Evolutionary conservation across 1,284 basidiomycete genomes (phyloP).

Genomic region (Ustilago nuda): DNA sequence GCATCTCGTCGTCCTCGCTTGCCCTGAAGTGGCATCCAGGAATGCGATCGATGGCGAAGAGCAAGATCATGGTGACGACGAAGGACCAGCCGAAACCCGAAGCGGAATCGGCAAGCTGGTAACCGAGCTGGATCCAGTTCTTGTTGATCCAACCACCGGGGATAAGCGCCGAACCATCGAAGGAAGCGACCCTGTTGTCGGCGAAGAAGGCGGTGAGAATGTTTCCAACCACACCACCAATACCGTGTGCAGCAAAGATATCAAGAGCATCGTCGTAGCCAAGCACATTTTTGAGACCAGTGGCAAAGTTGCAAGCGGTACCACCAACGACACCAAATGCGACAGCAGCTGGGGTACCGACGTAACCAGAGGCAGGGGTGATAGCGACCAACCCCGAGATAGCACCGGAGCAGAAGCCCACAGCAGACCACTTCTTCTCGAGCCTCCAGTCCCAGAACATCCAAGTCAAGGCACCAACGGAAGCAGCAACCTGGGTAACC

Average conservation of each 20-base stretch:
- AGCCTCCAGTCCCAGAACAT: constrained; percentile 64
- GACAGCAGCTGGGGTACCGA: constrained; percentile 63
- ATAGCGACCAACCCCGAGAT: constrained; percentile 84
- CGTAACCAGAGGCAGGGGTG: constrained; percentile 75
- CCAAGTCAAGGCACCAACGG: constrained; percentile 72
- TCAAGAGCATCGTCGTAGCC: constrained; percentile 72
- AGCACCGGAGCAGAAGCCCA: constrained; percentile 96
- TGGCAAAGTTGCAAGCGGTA: constrained; percentile 89
- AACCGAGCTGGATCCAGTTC: constrained; percentile 78
- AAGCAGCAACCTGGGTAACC: constrained; percentile 78
- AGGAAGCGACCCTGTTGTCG: constrained; percentile 82
- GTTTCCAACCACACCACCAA: constrained; percentile 90
- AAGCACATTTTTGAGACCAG: constrained; percentile 81
- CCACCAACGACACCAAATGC: constrained; percentile 79
- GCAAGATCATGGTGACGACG: constrained; percentile 75
- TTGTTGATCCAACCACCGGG: constrained; percentile 92
- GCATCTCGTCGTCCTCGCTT: constrained; percentile 84
- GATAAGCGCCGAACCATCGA: constrained; percentile 73
- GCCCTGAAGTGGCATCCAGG: constrained; percentile 84
- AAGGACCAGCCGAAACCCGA: constrained; percentile 65
- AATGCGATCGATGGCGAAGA: constrained; percentile 92
- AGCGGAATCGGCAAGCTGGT: constrained; percentile 85
- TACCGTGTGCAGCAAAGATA: constrained; percentile 87
- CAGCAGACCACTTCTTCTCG: constrained; percentile 72
- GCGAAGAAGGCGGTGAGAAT: constrained; percentile 88